phyloP scores from a whole-genome alignment of 805 yeast genomes.

The Brettanomyces sp. region DNA sequence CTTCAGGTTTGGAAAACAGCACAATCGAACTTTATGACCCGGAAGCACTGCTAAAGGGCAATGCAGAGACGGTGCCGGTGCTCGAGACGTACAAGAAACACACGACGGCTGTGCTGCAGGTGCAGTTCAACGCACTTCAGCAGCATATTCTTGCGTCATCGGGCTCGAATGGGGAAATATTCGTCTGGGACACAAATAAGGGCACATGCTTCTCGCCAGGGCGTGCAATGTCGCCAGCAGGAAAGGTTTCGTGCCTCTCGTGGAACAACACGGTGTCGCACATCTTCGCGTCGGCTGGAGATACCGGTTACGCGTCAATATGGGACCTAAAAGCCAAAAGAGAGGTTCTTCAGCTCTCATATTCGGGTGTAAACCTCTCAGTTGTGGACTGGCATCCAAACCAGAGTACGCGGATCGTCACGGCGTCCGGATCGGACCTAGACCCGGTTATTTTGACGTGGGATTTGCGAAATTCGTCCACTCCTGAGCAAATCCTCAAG shows the following conservation, averaged over 20 bases:
- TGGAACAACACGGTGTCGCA: slow-evolving; percentile 84
- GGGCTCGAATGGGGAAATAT: slow-evolving; percentile 82
- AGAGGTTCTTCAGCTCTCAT: slow-evolving; percentile 80
- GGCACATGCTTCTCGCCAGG: slow-evolving; percentile 59
- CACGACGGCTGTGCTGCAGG: slow-evolving; percentile 57
- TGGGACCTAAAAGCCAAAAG: slow-evolving; percentile 88
- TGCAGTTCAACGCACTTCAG: slow-evolving; percentile 72
- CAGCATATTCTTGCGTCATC: slow-evolving; percentile 72
- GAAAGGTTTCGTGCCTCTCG: slow-evolving; percentile 69
- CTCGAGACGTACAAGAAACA: slow-evolving; percentile 51
- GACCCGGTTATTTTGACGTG: slow-evolving; percentile 78
- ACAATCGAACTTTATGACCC: slow-evolving; percentile 71
- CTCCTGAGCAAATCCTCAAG: slow-evolving; percentile 66
- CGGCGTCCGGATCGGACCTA: slow-evolving; percentile 77
- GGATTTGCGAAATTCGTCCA: slow-evolving; percentile 90
- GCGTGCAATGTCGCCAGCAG: slow-evolving; percentile 67
- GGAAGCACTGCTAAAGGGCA: slow-evolving; percentile 29
- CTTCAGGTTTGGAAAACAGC: slow-evolving; percentile 87
- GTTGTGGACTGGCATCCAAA: slow-evolving; percentile 93
- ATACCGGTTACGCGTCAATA: slow-evolving; percentile 77
- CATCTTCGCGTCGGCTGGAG: slow-evolving; percentile 84
- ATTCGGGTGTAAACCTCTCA: slow-evolving; percentile 65
- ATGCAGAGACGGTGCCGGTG: slow-evolving; percentile 32
- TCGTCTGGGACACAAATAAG: slow-evolving; percentile 78
- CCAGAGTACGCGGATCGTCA: slow-evolving; percentile 74